Conservation (phyloP, 805 yeast species). For the Teunomyces pallodes region DNA sequence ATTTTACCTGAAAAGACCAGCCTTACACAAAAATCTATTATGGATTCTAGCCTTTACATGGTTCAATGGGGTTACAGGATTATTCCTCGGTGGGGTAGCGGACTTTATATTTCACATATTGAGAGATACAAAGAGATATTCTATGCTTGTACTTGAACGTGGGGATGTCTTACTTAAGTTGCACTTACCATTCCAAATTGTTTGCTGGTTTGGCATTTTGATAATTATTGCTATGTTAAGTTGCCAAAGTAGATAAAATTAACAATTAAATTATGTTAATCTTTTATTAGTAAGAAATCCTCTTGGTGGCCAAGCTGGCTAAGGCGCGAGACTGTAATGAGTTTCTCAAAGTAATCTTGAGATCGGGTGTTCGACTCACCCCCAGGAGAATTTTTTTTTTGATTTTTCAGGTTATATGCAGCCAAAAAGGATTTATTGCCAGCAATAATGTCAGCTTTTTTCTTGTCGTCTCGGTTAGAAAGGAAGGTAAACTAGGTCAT, state of each 20-base stretch:
- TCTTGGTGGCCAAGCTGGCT: conserved; percentile 51
- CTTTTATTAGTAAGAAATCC: conserved; percentile 9
- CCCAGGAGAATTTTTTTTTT: conserved; percentile 39
- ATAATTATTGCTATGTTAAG: not conserved
- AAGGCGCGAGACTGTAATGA: conserved; percentile 49
- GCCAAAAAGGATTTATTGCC: not conserved
- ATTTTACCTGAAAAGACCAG: not conserved
- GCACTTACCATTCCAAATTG: not conserved
- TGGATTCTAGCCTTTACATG: not conserved
- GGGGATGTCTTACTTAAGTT: not conserved
- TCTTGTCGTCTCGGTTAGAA: conserved; percentile 1
- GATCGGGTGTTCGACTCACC: conserved; percentile 52
- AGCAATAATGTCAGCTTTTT: not conserved
- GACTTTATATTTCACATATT: not conserved
- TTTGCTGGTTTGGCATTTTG: not conserved
- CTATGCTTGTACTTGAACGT: not conserved
- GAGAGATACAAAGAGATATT: not conserved
- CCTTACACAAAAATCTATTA: not conserved
- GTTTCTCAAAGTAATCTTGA: conserved; percentile 38
- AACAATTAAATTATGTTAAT: not conserved
- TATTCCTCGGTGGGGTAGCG: not conserved
- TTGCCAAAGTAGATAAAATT: not conserved
- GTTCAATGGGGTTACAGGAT: not conserved
- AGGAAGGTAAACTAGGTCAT: not conserved
- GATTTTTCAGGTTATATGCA: not conserved